phyloP scores from a whole-genome alignment of 495 filamentous ascomycete genomes.

The Trichoderma virens region DNA sequence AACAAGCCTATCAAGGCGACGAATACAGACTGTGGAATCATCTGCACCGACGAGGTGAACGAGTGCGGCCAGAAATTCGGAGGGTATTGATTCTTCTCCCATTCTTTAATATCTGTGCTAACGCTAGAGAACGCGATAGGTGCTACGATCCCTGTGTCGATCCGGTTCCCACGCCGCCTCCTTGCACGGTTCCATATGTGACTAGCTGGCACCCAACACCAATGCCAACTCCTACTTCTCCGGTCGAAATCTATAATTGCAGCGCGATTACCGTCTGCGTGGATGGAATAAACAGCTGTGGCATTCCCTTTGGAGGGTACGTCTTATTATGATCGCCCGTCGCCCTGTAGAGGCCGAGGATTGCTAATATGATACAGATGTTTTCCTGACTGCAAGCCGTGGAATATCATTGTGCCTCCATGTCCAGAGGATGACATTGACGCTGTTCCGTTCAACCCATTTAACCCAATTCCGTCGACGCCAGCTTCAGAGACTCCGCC shows the following conservation, averaged over 20 bases:
- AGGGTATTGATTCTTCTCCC: neutral
- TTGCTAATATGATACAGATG: neutral
- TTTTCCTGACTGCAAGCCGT: constrained; percentile 1
- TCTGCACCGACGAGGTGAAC: neutral
- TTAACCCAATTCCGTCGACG: too few relatives aligned
- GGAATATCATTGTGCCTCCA: neutral
- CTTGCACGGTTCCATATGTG: neutral
- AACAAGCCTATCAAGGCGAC: neutral
- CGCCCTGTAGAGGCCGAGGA: neutral
- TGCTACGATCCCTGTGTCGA: neutral
- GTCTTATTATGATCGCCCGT: neutral
- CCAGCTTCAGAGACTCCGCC: too few relatives aligned
- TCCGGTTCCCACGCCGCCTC: neutral
- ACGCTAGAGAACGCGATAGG: neutral
- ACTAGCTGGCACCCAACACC: neutral
- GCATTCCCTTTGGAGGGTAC: neutral
- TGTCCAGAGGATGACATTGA: neutral
- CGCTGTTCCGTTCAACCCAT: neutral
- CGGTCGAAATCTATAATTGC: neutral
- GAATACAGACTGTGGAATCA: neutral
- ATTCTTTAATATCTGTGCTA: neutral
- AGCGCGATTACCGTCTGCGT: neutral
- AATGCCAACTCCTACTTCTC: neutral
- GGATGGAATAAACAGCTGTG: neutral
- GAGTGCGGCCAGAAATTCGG: neutral